Percentiles rank a stretch among this genome's conserved stretches.
phyloP scores from a whole-genome alignment of 176 grass and related monocot genomes.

The Aegilops longissima region DNA sequence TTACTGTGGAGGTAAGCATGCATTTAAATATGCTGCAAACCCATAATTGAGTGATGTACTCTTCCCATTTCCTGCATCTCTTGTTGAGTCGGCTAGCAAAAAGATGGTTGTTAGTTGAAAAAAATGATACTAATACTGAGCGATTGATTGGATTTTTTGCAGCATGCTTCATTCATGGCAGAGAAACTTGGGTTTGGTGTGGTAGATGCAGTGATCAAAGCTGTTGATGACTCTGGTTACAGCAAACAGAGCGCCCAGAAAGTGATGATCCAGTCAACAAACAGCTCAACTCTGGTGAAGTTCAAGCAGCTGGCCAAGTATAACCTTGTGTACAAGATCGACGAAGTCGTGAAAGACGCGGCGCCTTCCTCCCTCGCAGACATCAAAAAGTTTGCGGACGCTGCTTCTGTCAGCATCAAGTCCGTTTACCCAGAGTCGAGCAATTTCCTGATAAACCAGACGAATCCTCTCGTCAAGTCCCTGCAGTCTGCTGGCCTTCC shows the following conservation, averaged over 20 bases:
- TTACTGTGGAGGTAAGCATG: constrained; percentile 77
- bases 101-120: background rate
- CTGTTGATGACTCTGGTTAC: constrained; percentile 67
- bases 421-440: constrained; percentile 43
- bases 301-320: constrained; percentile 85
- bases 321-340: constrained; percentile 71
- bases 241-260: constrained; percentile 58
- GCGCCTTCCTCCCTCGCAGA: constrained; percentile 54
- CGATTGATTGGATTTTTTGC: background rate
- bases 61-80: background rate
- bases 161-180: constrained; percentile 79
- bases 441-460: constrained; percentile 43
- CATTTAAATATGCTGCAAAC: constrained; percentile 25
- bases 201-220: constrained; percentile 61
- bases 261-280: constrained; percentile 76
- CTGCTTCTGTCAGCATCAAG: constrained; percentile 47
- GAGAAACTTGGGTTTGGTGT: constrained; percentile 68
- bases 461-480: constrained; percentile 42
- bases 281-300: constrained; percentile 71
- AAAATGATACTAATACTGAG: background rate
- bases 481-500: constrained; percentile 56
- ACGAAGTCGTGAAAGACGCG: constrained; percentile 61
- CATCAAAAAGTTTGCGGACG: constrained; percentile 71
- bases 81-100: background rate
- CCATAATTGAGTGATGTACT: background rate